Evolutionary conservation across 2,329 filamentous ascomycete genomes (phyloP).

Genomic region (Fusarium sp.): DNA sequence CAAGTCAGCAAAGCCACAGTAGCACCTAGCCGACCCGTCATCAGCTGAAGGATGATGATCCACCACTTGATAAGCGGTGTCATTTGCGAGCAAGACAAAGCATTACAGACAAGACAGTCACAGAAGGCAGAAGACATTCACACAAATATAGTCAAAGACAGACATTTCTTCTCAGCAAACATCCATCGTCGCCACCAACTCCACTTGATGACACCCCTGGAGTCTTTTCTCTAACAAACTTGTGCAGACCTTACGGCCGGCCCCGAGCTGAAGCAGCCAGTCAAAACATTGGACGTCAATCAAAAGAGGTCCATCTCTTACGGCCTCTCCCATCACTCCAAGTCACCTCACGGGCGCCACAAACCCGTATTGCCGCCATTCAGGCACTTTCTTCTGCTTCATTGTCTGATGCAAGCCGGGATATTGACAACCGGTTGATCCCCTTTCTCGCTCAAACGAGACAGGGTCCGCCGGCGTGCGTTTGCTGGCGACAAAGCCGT

Average conservation of each 20-base stretch:
- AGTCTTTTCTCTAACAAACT: slow-evolving; percentile 14
- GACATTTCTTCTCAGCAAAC: not conserved
- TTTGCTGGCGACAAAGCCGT: slow-evolving; percentile 40
- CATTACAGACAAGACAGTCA: slow-evolving; percentile 2
- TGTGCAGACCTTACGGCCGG: slow-evolving; percentile 22
- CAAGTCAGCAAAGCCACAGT: slow-evolving; percentile 16
- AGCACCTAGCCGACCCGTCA: slow-evolving; percentile 21
- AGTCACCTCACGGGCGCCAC: slow-evolving; percentile 25
- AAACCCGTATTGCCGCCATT: slow-evolving; percentile 24
- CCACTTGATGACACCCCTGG: slow-evolving; percentile 32
- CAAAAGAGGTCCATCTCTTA: slow-evolving; percentile 31
- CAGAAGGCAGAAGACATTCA: not conserved
- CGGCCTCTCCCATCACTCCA: slow-evolving; percentile 22
- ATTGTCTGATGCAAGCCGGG: slow-evolving; percentile 1
- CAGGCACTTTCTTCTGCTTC: not conserved
- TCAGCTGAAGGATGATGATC: slow-evolving; percentile 33
- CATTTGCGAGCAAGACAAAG: slow-evolving; percentile 4
- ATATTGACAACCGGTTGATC: slow-evolving; percentile 10
- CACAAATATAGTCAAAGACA: not conserved
- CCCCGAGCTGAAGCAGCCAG: slow-evolving; percentile 25
- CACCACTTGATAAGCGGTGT: slow-evolving; percentile 19
- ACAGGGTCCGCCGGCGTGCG: slow-evolving; percentile 31
- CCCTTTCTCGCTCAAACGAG: slow-evolving; percentile 19
- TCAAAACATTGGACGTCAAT: slow-evolving; percentile 34
- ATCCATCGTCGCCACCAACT: slow-evolving; percentile 21